These are phyloP conservation scores for Aspergillus latus DNA, from an alignment of 2,329 filamentous ascomycete species.

Conservation along the genomic window DNA sequence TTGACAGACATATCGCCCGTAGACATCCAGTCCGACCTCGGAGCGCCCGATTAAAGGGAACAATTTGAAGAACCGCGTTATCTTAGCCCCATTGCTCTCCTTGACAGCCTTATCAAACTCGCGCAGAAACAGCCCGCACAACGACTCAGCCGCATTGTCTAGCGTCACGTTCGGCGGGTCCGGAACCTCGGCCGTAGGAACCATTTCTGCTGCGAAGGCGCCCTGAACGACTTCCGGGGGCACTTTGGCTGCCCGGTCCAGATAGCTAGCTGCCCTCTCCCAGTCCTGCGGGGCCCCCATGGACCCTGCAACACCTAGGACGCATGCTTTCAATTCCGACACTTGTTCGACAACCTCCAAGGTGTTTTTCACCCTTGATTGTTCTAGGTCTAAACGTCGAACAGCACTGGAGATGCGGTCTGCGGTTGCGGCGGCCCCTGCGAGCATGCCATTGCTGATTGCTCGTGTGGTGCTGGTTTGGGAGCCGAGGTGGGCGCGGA, in stretches of 20 bases:
- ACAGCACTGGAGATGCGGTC: constrained; percentile 83
- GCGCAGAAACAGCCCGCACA: constrained; percentile 85
- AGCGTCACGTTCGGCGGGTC: constrained; percentile 86
- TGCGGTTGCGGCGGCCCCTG: constrained; percentile 80
- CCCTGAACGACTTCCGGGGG: constrained; percentile 78
- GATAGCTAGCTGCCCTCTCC: constrained; percentile 91
- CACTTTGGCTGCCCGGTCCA: constrained; percentile 78
- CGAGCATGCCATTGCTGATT: constrained; percentile 88
- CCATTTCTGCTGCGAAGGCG: constrained; percentile 84
- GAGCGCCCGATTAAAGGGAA: constrained; percentile 90
- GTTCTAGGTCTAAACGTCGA: constrained; percentile 83
- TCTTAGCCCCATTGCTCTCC: constrained; percentile 82
- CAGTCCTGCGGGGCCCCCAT: constrained; percentile 99
- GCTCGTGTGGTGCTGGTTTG: constrained; percentile 80
- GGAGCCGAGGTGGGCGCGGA: constrained; percentile 82
- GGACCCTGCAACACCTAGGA: constrained; percentile 87
- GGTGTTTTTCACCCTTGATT: constrained; percentile 85
- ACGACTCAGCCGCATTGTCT: constrained; percentile 79
- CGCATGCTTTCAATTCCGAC: constrained; percentile 92
- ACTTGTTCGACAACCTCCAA: constrained; percentile 93
- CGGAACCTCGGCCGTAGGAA: constrained; percentile 92
- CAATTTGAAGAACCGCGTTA: constrained; percentile 96
- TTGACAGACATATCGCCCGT: constrained; percentile 93
- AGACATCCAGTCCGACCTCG: constrained; percentile 88
- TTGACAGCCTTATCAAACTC: constrained; percentile 92